Percentiles rank a stretch among this genome's conserved stretches.
phyloP scores from a whole-genome alignment of 1,139 yeast genomes.

The Scheffersomyces titani region DNA sequence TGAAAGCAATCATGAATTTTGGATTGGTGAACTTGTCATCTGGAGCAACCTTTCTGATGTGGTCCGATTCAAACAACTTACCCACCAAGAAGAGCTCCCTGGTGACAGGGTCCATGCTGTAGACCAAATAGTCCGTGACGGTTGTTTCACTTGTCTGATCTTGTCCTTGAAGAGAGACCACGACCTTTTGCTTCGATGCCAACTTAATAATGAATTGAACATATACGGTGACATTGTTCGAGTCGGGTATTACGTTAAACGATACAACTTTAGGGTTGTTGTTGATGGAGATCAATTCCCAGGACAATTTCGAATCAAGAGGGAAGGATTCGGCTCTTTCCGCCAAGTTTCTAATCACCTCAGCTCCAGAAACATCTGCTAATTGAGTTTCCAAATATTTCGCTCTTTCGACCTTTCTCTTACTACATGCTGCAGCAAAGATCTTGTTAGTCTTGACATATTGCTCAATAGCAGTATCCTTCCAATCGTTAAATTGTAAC shows the following conservation, averaged over 20 bases:
- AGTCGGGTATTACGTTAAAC: constrained; percentile 62
- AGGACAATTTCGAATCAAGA: constrained; percentile 55
- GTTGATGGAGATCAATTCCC: constrained; percentile 77
- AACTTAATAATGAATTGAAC: constrained; percentile 79
- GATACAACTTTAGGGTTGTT: constrained; percentile 71
- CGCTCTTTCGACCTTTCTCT: constrained; percentile 35
- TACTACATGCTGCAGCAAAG: constrained; percentile 55
- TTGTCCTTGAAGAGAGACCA: constrained; percentile 43
- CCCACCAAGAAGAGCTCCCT: constrained; percentile 73
- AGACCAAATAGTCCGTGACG: constrained; percentile 75
- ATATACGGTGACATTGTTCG: constrained; percentile 64
- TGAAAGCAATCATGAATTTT: constrained; percentile 19
- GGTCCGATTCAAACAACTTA: constrained; percentile 71
- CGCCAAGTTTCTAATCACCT: constrained; percentile 36
- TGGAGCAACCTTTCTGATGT: constrained; percentile 37
- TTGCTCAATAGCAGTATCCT: constrained; percentile 67
- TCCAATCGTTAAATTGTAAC: constrained; percentile 71
- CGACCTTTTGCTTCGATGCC: constrained; percentile 69
- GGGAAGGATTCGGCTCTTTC: constrained; percentile 60
- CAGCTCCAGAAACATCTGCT: constrained; percentile 59
- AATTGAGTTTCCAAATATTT: constrained; percentile 40
- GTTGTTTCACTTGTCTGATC: constrained; percentile 48
- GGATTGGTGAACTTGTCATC: constrained; percentile 37
- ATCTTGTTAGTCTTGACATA: constrained; percentile 68
- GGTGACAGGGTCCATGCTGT: constrained; percentile 71